Conservation (phyloP, 108 stramenopile species). For the Cyclotella sp. region DNA sequence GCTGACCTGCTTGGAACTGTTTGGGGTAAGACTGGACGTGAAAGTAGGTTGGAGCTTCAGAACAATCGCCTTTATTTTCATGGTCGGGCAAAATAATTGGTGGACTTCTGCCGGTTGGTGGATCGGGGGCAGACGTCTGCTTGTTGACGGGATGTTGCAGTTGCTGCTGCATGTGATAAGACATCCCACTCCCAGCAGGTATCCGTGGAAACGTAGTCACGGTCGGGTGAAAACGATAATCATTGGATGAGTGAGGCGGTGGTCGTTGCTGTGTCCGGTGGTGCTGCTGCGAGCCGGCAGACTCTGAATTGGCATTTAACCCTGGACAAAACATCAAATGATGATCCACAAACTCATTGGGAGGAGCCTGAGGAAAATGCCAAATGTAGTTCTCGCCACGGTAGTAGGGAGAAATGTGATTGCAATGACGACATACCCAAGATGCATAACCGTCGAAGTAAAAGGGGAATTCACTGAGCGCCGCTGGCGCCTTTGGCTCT, state of each 20-base stretch:
- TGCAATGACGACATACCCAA: conserved; percentile 54
- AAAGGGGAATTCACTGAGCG: conserved; percentile 49
- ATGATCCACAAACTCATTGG: conserved; percentile 48
- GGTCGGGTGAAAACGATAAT: conserved; percentile 7
- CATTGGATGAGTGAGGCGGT: background rate
- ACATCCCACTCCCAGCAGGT: background rate
- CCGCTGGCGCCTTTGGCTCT: background rate
- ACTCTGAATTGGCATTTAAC: conserved; percentile 22
- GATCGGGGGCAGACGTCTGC: background rate
- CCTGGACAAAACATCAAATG: conserved; percentile 50
- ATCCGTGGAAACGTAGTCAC: background rate
- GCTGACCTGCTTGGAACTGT: background rate
- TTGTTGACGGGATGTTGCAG: background rate
- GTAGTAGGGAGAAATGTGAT: conserved; percentile 40
- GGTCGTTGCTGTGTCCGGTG: background rate
- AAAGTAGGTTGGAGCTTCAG: background rate
- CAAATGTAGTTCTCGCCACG: conserved; percentile 55
- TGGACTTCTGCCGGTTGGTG: conserved; percentile 21
- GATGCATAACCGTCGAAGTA: conserved; percentile 52
- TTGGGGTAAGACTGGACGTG: background rate
- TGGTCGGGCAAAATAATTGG: background rate
- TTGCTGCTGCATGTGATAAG: conserved; percentile 9
- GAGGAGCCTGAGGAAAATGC: conserved; percentile 46
- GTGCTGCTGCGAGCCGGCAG: background rate
- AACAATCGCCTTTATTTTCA: background rate